Conservation (phyloP, 2,329 filamentous ascomycete genomes). For the Diaporthe vexans region DNA sequence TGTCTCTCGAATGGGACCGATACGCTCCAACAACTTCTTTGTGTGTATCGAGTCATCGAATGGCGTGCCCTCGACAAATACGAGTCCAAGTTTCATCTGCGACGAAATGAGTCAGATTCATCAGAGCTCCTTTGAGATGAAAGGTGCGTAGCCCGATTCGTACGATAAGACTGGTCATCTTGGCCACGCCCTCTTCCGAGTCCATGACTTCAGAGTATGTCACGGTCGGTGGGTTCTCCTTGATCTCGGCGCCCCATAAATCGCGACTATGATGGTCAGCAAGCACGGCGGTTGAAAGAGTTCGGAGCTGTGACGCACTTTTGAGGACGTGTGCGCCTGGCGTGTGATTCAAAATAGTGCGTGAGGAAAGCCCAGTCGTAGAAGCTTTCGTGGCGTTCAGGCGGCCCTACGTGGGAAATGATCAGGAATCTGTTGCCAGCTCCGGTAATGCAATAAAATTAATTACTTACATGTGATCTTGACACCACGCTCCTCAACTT, state of each 20-base stretch:
- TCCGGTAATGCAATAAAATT: neutral
- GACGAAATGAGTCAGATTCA: neutral
- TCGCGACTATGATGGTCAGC: conserved; percentile 31
- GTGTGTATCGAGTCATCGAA: conserved; percentile 76
- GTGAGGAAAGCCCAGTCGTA: conserved; percentile 76
- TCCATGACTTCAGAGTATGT: conserved; percentile 73
- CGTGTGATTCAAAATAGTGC: conserved; percentile 56
- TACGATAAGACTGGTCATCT: conserved; percentile 77
- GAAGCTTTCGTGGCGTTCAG: conserved; percentile 76
- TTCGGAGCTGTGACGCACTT: conserved; percentile 44
- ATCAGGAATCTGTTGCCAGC: conserved; percentile 34
- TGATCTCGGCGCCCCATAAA: conserved; percentile 53
- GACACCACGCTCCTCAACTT: conserved; percentile 54
- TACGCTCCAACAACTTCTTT: conserved; percentile 80
- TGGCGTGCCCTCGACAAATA: conserved; percentile 80
- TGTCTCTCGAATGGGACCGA: conserved; percentile 89
- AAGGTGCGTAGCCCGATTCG: conserved; percentile 41
- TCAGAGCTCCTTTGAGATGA: no score
- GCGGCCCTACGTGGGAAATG: conserved; percentile 66
- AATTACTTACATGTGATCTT: conserved; percentile 63
- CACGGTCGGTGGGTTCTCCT: conserved; percentile 68
- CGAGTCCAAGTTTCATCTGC: conserved; percentile 80
- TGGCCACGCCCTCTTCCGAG: conserved; percentile 67
- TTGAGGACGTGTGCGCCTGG: conserved; percentile 53
- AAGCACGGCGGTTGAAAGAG: no score